Conservation (phyloP, 75 land plant genomes). For the Cryptomeria japonica region DNA sequence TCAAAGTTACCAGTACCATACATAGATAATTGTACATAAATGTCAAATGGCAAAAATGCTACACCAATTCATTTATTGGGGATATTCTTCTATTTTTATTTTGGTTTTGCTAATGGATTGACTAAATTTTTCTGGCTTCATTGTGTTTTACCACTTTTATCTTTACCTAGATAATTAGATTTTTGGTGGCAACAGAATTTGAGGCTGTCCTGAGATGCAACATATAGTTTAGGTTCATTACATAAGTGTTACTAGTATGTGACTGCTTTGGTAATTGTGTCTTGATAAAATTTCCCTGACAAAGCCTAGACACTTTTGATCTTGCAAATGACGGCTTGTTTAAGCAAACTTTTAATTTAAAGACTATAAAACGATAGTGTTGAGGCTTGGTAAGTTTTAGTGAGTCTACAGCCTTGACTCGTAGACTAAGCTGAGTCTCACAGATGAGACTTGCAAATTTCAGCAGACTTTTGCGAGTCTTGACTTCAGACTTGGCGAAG, state of each 20-base stretch:
- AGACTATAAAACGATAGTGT: neutral
- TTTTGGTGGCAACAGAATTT: neutral
- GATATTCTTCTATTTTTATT: neutral
- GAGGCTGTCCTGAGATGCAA: neutral
- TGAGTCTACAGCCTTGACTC: too few relatives aligned
- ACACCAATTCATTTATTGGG: neutral
- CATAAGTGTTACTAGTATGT: neutral
- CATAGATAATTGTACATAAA: neutral
- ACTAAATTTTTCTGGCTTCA: neutral
- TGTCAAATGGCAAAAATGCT: neutral
- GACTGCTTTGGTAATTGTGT: neutral
- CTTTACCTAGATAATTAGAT: neutral
- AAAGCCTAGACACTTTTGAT: neutral
- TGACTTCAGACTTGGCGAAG: too few relatives aligned
- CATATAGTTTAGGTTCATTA: neutral
- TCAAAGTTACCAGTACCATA: neutral
- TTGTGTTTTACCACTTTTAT: neutral
- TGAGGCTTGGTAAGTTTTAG: too few relatives aligned
- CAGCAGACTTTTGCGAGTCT: too few relatives aligned
- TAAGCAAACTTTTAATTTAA: neutral
- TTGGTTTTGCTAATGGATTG: neutral
- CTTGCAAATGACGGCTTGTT: neutral
- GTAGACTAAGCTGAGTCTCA: too few relatives aligned
- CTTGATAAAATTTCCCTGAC: neutral
- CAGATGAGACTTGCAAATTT: too few relatives aligned